phyloP scores from a whole-genome alignment of 192 early-diverging fungal species.

The Backusella westeae region DNA sequence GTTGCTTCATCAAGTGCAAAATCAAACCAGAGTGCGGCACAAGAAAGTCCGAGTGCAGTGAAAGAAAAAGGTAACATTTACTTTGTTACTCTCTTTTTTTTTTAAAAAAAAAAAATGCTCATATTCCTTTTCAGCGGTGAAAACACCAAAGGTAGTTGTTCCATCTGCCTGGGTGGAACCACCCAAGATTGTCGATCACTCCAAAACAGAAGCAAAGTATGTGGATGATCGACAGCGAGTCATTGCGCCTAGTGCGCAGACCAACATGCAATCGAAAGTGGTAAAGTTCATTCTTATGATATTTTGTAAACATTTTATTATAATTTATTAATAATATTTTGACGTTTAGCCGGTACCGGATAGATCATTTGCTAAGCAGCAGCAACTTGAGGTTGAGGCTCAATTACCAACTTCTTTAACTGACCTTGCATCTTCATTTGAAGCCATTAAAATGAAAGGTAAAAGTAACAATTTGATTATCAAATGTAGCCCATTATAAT shows the following conservation, averaged over 20 bases:
- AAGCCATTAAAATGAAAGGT: conserved; percentile 51
- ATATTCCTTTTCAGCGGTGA: not conserved
- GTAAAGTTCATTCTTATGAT: not conserved
- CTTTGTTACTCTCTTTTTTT: too few species aligned
- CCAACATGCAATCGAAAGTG: not conserved
- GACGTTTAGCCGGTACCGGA: not conserved
- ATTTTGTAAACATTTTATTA: too few species aligned
- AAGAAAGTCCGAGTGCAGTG: conserved; percentile 5
- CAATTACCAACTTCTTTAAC: conserved; percentile 50
- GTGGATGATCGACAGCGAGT: conserved; percentile 13
- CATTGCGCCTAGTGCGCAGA: conserved; percentile 9
- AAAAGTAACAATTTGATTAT: not conserved
- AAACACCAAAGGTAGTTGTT: not conserved
- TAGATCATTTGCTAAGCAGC: not conserved
- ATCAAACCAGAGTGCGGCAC: conserved; percentile 19
- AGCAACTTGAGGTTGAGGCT: conserved; percentile 26
- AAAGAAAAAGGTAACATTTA: conserved; percentile 24
- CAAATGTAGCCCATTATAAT: not conserved
- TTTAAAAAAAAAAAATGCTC: not conserved
- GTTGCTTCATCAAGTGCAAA: conserved; percentile 10
- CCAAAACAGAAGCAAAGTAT: conserved; percentile 12
- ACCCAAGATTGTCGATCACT: conserved; percentile 33
- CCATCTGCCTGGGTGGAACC: conserved; percentile 35
- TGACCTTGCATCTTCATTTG: conserved; percentile 56
- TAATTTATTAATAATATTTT: not conserved